Evolutionary conservation across 768 basidiomycete genomes (phyloP).

Genomic region (Coprinopsis cinerea): DNA sequence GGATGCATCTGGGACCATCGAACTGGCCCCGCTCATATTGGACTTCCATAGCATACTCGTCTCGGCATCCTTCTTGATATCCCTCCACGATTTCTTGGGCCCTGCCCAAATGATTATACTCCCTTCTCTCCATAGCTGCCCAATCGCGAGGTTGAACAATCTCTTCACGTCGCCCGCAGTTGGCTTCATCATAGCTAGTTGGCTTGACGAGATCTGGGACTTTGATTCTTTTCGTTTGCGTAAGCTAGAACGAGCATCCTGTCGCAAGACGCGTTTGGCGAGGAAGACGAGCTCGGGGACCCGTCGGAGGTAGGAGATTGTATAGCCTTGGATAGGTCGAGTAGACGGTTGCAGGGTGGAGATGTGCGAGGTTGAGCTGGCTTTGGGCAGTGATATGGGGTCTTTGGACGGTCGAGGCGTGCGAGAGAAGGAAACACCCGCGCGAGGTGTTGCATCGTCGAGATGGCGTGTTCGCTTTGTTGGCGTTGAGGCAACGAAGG

Average conservation of each 20-base stretch:
- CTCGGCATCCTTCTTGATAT: constrained; percentile 10
- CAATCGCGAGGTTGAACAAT: constrained; percentile 60
- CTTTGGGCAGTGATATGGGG: background rate
- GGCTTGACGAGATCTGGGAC: background rate
- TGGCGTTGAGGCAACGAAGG: constrained; percentile 32
- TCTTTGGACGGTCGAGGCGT: background rate
- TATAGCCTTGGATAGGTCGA: constrained; percentile 42
- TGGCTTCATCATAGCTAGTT: constrained; percentile 8
- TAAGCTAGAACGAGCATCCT: constrained; percentile 37
- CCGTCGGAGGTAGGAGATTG: constrained; percentile 69
- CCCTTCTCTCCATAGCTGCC: constrained; percentile 65
- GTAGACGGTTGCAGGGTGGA: no score
- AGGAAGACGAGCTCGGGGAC: constrained; percentile 67
- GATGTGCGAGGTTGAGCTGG: background rate
- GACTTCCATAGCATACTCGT: constrained; percentile 47
- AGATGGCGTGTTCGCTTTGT: constrained; percentile 6
- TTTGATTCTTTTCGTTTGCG: constrained; percentile 31
- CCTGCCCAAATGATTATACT: constrained; percentile 72
- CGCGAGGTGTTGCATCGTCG: background rate
- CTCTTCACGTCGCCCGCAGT: constrained; percentile 50
- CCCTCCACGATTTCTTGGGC: constrained; percentile 33
- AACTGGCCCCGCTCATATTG: constrained; percentile 18
- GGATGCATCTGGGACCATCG: constrained; percentile 21
- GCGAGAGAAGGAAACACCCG: background rate
- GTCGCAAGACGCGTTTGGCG: constrained; percentile 57